Base-by-base conservation (phyloP, 2,329 filamentous ascomycete species). In the Phialophora verrucosa region DNA sequence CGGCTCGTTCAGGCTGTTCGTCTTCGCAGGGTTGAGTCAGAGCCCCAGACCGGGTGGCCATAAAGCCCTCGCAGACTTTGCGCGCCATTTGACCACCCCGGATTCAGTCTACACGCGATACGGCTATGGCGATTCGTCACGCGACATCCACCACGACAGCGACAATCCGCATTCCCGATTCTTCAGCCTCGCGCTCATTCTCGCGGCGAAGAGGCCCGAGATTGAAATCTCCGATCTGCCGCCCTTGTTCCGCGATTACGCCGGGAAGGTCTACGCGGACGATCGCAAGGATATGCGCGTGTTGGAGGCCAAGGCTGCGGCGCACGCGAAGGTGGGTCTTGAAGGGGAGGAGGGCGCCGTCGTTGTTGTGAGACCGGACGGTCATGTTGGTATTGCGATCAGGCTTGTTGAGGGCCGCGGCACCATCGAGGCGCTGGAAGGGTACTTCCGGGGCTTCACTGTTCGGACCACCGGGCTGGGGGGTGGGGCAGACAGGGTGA, bases 321-420 rank as follows among this genome's bases (percentile, higher is more conserved):
- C 92, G 4, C 93, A 97, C 78, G 88, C 89, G 50, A 97, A 96
- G 84, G 90, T 96, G 84, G 93, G 93, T 0, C 77, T 97, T 29
- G 68, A 66, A 12, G 64, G 64, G 3, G 67, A 64, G 1, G 70
- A 70, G 68, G 92, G 92, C 11, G 92, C 90, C 64, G 86, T 97
- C 1, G 89, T 96, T 1, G 90, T 97, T 10, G 91, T 96, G 7
- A 82, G 93, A 53, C 93, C 93, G 0, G 93, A 97, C 77, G 92
- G 92, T 7, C 95, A 97, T 76, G 90, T 97, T 31, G 91, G 90
- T 25, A 85, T 91, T 68, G 90, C 93, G 3, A 86, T 91, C 11
- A 84, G 84, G 72, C 80, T 97, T 25, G 88, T 86, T 1, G 90
- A 94, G 77, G 93, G 93, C 0, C 87, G 80, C 64, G 91, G 88